These are phyloP conservation scores for Globisporangium viniferum DNA, from an alignment of 352 stramenopile genomes.

Conservation along the genomic window DNA sequence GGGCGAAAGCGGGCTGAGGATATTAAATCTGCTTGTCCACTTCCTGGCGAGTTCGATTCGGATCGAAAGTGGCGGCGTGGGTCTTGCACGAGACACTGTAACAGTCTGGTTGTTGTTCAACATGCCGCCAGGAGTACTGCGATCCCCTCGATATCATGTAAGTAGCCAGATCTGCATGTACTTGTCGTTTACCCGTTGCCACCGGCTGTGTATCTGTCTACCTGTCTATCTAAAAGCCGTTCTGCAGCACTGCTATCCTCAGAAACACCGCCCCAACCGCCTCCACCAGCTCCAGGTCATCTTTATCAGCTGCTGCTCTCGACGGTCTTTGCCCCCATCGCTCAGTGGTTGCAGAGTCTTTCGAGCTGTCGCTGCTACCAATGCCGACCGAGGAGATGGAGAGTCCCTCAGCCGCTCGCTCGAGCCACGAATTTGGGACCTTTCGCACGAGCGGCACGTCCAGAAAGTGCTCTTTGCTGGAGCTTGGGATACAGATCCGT, in stretches of 20 bases:
- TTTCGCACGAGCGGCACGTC: conserved; percentile 34
- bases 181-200: not conserved
- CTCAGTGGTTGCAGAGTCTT: not conserved
- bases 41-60: not conserved
- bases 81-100: too few relatives aligned
- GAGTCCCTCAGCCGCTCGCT: conserved; percentile 20
- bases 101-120: too few relatives aligned
- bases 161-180: too few relatives aligned
- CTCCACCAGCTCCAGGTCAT: not conserved
- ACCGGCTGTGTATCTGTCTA: too few relatives aligned
- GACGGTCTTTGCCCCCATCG: not conserved
- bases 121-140: too few relatives aligned
- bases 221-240: conserved; percentile 12
- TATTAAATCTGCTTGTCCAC: not conserved
- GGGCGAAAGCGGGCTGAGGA: too few relatives aligned
- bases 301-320: not conserved
- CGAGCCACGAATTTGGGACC: conserved; percentile 18
- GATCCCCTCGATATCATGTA: too few relatives aligned
- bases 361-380: not conserved
- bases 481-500: conserved; percentile 29
- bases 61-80: too few relatives aligned
- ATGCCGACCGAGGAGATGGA: not conserved
- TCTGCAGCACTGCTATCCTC: conserved; percentile 29
- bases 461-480: conserved; percentile 37
- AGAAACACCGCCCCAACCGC: conserved; percentile 29